Evolutionary conservation across 371 early-diverging fungal genomes (phyloP), one percentile per base, ranked within the genome.

Genomic region (Mucor lusitanicus): DNA sequence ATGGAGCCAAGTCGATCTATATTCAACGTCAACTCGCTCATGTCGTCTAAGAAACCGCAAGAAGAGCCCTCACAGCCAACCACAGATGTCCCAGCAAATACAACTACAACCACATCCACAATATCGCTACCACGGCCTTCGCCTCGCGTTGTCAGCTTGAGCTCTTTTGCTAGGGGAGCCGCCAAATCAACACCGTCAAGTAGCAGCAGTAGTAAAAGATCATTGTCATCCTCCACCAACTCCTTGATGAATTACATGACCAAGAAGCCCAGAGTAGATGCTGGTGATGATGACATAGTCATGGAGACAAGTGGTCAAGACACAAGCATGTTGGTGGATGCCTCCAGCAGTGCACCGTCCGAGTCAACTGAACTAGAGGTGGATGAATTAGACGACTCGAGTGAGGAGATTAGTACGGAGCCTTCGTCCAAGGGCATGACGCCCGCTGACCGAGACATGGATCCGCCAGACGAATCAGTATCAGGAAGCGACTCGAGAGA

Each of bases 1-100:
- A 80, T 90, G 59, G 86, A 89, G 61, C 89, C 91, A 9, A 83
- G 83, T 61, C 81, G 89, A 62, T 87, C 85, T 6, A 87, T 85
- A 3, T 88, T 83, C 65, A 67, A 72, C 1, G 42, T 58, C 1
- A 64, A 69, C 23, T 9, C 67, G 25, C 48, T 67, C 7, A 67
- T 57, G 48, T 37, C 46, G 6, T 6, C 2, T 15, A 42, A 27
- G n/a, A 4, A 37, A 3, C 37, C 13, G 25, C 30, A 8, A 42
- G 42, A 42, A 40, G 39, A 40, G 15, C 19, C 40, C 15, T 25
- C 3, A 6, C 60, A 13, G 13, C 44, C 1, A 17, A 2, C 12
- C 15, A 4, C 60, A 7, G 25, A 23, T 50, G 25, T 3, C 11
- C 8, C 1, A 23, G 12, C 8, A 25, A 25, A 23, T 17, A 46